Evolutionary conservation across 345 rosid genomes (phyloP).

Genomic region (Noccaea caerulescens): DNA sequence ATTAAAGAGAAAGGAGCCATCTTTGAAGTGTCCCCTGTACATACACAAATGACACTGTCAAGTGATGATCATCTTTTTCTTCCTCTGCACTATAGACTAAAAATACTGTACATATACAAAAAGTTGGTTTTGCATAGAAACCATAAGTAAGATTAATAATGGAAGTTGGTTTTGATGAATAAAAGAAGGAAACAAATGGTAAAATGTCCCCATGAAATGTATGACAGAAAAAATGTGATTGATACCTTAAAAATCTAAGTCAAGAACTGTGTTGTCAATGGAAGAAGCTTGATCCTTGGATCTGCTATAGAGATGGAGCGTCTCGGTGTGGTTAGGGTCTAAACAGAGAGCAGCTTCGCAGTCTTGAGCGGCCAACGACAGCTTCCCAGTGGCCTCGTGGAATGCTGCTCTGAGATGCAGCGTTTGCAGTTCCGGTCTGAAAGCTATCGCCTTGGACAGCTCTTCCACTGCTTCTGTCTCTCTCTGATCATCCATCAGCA

Average conservation of each 20-base stretch:
- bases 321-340: slow-evolving; percentile 78
- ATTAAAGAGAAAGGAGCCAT: slow-evolving; percentile 37
- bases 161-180: slow-evolving; percentile 19
- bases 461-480: slow-evolving; percentile 86
- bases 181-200: not conserved
- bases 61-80: slow-evolving; percentile 33
- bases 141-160: slow-evolving; percentile 19
- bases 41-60: slow-evolving; percentile 29
- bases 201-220: not conserved
- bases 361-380: slow-evolving; percentile 63
- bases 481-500: slow-evolving; percentile 90
- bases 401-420: slow-evolving; percentile 97
- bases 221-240: slow-evolving; percentile 10
- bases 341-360: slow-evolving; percentile 94
- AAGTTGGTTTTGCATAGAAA: slow-evolving; percentile 30
- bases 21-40: slow-evolving; percentile 37
- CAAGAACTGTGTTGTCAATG: slow-evolving; percentile 43
- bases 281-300: slow-evolving; percentile 53
- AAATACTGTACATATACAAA: slow-evolving; percentile 24
- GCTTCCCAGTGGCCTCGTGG: slow-evolving; percentile 75
- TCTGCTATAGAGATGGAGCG: slow-evolving; percentile 71
- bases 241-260: slow-evolving; percentile 36
- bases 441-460: slow-evolving; percentile 82
- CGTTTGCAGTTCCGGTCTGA: slow-evolving; percentile 87
- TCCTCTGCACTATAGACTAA: slow-evolving; percentile 25